Conservation (phyloP, 2,329 filamentous ascomycete species). For the Fusarium oligoseptatum region DNA sequence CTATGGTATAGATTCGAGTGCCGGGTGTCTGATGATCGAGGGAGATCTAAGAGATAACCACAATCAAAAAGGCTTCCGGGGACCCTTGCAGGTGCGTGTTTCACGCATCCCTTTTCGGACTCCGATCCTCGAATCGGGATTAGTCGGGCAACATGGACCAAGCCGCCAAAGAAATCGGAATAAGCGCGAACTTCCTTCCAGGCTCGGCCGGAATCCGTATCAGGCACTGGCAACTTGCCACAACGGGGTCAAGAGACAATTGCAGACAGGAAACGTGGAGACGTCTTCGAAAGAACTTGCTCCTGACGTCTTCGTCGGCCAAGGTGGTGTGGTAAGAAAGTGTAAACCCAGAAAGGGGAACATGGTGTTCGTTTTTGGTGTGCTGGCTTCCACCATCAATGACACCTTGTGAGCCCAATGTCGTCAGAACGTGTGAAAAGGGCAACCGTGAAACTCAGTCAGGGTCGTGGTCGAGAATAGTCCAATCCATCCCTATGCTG, state of each 20-base stretch:
- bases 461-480: slow-evolving; percentile 8
- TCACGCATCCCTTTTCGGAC: slow-evolving; percentile 42
- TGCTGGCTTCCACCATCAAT: slow-evolving; percentile 11
- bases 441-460: slow-evolving; percentile 12
- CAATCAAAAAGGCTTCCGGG: slow-evolving; percentile 40
- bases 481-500: neutral
- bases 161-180: slow-evolving; percentile 14
- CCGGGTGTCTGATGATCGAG: slow-evolving; percentile 34
- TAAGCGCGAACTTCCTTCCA: slow-evolving; percentile 19
- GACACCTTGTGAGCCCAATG: neutral
- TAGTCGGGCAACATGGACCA: slow-evolving; percentile 32
- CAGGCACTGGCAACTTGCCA: slow-evolving; percentile 23
- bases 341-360: slow-evolving; percentile 17
- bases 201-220: slow-evolving; percentile 34
- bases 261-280: slow-evolving; percentile 10
- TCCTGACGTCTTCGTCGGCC: slow-evolving; percentile 18
- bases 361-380: slow-evolving; percentile 11
- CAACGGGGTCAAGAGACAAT: slow-evolving; percentile 17
- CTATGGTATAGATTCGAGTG: slow-evolving; percentile 28
- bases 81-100: slow-evolving; percentile 40
- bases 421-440: slow-evolving; percentile 1
- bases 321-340: neutral
- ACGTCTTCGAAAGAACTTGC: slow-evolving; percentile 10
- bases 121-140: slow-evolving; percentile 33
- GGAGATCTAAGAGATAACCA: slow-evolving; percentile 40